Evolutionary conservation across 1,284 basidiomycete genomes (phyloP), one percentile per base, ranked within the genome.

Genomic region (Moesziomyces sp.): DNA sequence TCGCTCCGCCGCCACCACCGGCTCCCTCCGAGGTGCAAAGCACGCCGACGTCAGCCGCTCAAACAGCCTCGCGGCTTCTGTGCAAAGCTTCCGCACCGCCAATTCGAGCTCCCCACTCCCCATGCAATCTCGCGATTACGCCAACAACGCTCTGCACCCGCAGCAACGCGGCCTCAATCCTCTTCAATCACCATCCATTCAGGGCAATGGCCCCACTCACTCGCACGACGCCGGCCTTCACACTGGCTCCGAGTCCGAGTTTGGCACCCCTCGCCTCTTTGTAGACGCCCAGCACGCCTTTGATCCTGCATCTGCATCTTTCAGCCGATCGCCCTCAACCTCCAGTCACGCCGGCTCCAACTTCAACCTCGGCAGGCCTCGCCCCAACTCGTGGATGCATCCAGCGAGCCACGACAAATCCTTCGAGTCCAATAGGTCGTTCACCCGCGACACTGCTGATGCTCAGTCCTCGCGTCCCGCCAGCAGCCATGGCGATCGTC

Each of bases 361-460:
- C n/a, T 58, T 54, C 14, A 47, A 26, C 14, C 18, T 50, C 9
- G 46, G 55, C 30, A 67, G 35, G 45, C 51, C 63, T 38, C 52
- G 70, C 19, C 70, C 70, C 26, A 73, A 44, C 35, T 73, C 64
- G 4, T 73, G 70, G 64, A 68, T 73, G 64, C 64, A 73, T 16
- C 70, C 70, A 26, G 46, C 69, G 5, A 62, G 56, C 52, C 52
- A 58, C 35, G 63, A 66, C 44, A 46, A 46, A n/a, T 11, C 34
- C 3, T 24, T 42, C 21, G 60, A 63, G 14, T 40, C 50, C 21
- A 42, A n/a, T 16, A 43, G 46, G 28, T 47, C 56, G 1, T 13
- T 44, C 24, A 56, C 43, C 19, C 44, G 51, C 23, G 48, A 58
- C 35, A 14, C 38, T 11, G 23, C 53, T 19, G 63, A 58, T 14